phyloP scores from a whole-genome alignment of 2,329 filamentous ascomycete species.

The Cytospora leucostoma region DNA sequence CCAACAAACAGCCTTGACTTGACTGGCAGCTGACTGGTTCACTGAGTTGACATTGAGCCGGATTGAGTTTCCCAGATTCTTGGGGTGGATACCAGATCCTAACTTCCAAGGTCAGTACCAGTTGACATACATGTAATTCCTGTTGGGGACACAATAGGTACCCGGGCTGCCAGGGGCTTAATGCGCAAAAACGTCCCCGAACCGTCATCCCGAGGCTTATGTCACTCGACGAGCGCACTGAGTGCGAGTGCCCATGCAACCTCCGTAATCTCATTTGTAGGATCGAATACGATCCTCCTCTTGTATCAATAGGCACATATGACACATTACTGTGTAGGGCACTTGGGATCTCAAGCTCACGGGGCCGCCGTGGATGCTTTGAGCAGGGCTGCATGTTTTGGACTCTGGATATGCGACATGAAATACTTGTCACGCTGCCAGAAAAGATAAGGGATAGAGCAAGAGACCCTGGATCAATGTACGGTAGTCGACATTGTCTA shows the following conservation, averaged over 20 bases:
- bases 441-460: constrained; percentile 19
- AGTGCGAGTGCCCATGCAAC: background rate
- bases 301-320: background rate
- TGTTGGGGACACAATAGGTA: background rate
- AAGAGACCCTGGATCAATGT: constrained; percentile 1
- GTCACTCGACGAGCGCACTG: background rate
- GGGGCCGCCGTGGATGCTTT: background rate
- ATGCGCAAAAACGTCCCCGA: background rate
- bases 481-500: background rate
- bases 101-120: too few relatives aligned
- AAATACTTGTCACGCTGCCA: constrained; percentile 12
- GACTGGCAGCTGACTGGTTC: too few relatives aligned
- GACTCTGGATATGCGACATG: constrained; percentile 2
- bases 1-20: too few relatives aligned
- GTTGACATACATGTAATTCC: background rate
- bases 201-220: background rate
- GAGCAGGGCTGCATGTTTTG: background rate
- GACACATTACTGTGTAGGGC: background rate
- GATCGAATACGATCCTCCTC: background rate
- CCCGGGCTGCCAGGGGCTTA: background rate
- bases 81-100: too few relatives aligned
- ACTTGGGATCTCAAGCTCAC: background rate
- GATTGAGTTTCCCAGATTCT: too few relatives aligned
- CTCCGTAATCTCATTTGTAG: background rate
- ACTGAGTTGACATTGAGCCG: too few relatives aligned